Evolutionary conservation across 169 alveolate genomes (phyloP).

Genomic region (Perkinsus marinus): DNA sequence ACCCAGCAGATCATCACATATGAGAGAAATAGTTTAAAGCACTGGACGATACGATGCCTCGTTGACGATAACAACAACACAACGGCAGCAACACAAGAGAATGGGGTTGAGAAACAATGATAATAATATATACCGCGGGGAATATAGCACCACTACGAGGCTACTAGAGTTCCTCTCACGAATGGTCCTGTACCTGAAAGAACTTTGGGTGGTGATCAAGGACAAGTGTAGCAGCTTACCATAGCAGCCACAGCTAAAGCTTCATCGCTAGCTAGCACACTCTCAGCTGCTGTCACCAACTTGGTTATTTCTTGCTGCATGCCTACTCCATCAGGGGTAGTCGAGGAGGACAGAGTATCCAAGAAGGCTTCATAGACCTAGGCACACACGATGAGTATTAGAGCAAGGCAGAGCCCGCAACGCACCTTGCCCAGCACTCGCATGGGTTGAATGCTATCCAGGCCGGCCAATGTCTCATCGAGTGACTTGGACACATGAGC

Average conservation of each 20-base stretch:
- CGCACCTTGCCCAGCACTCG: not conserved
- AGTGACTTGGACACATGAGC: not conserved
- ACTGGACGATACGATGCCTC: too few species aligned
- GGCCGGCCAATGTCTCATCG: not conserved
- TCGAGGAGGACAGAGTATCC: not conserved
- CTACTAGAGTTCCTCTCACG: too few species aligned
- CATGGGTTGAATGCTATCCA: not conserved
- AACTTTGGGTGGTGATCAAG: not conserved
- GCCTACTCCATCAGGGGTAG: not conserved
- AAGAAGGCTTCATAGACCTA: not conserved
- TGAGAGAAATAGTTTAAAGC: too few species aligned
- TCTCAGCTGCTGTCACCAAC: not conserved
- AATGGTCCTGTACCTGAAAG: not conserved
- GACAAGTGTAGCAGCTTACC: not conserved
- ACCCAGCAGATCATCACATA: too few species aligned
- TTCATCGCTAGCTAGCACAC: not conserved
- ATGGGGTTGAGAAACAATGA: too few species aligned
- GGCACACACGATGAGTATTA: not conserved
- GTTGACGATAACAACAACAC: too few species aligned
- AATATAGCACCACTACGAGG: too few species aligned
- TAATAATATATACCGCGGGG: too few species aligned
- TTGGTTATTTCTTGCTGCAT: not conserved
- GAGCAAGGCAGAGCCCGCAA: not conserved
- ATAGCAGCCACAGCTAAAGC: not conserved
- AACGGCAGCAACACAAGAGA: too few species aligned